Conservation (phyloP, 495 filamentous ascomycete species). For the Podospora tetraspora region DNA sequence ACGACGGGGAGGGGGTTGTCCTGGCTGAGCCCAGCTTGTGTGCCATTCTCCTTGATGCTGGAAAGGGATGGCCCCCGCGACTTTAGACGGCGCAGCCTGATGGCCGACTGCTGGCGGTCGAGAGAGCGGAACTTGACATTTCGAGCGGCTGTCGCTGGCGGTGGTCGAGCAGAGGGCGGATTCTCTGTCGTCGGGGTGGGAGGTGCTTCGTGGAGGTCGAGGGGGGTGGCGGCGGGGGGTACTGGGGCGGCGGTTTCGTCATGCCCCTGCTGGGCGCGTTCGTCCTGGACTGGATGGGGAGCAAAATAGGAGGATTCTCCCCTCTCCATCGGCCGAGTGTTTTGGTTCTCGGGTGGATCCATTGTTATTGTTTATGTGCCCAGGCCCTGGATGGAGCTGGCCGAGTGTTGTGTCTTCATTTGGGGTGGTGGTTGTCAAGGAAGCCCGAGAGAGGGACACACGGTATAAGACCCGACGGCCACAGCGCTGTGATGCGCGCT, state of each 20-base stretch:
- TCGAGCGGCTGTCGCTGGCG: constrained; percentile 7
- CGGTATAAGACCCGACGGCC: not conserved
- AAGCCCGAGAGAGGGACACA: not conserved
- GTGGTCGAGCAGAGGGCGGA: not conserved
- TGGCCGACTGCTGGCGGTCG: constrained; percentile 13
- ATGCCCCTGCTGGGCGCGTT: not conserved
- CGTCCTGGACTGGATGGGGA: not conserved
- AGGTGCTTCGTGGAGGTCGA: not conserved
- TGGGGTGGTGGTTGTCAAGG: not conserved
- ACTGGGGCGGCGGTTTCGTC: no score
- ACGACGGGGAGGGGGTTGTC: not conserved
- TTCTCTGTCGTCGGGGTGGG: not conserved
- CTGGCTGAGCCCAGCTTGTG: not conserved
- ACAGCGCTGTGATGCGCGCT: not conserved
- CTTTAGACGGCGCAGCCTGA: constrained; percentile 15
- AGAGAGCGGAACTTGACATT: constrained; percentile 7
- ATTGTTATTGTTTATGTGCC: not conserved
- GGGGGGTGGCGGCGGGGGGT: no score
- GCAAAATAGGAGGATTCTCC: not conserved
- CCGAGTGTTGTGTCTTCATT: not conserved
- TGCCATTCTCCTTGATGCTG: not conserved
- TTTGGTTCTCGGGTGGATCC: not conserved
- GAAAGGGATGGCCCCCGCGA: not conserved
- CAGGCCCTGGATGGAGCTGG: not conserved
- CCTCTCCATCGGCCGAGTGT: not conserved